Percentiles rank a stretch among this genome's conserved stretches.
Evolutionary conservation across 495 filamentous ascomycete genomes (phyloP).

Genomic region (Acidomyces sp.): DNA sequence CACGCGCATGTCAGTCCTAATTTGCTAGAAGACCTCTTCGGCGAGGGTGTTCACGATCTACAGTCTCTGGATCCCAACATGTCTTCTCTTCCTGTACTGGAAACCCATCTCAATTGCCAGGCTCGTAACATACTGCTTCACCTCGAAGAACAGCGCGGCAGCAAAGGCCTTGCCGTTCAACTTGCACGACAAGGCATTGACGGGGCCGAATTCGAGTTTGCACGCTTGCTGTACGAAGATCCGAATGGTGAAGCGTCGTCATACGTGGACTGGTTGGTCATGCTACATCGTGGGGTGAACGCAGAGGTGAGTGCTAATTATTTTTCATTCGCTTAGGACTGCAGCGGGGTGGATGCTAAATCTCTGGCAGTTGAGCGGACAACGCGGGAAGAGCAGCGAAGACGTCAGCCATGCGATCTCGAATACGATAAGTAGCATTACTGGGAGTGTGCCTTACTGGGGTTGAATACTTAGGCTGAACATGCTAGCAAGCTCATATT

Average conservation of each 20-base stretch:
- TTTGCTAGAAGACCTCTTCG: conserved; percentile 82
- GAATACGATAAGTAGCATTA: conserved; percentile 11
- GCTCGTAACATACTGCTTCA: conserved; percentile 88
- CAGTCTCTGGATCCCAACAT: conserved; percentile 64
- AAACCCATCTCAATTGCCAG: conserved; percentile 91
- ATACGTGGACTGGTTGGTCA: conserved; percentile 97
- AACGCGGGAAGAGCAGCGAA: conserved; percentile 13
- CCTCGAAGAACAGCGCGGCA: conserved; percentile 64
- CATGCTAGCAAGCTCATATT: too few relatives aligned
- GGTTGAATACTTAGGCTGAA: conserved; percentile 2
- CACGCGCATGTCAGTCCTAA: conserved; percentile 65
- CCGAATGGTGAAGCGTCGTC: conserved; percentile 93
- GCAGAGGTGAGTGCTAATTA: conserved; percentile 13
- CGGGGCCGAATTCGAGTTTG: conserved; percentile 94
- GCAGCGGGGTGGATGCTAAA: neutral
- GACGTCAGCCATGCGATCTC: conserved; percentile 8
- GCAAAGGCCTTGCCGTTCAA: conserved; percentile 79
- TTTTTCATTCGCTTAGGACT: neutral
- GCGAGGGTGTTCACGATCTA: conserved; percentile 57
- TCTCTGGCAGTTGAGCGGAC: conserved; percentile 12
- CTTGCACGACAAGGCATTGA: conserved; percentile 86
- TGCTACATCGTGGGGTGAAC: conserved; percentile 54
- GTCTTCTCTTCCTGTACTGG: conserved; percentile 56
- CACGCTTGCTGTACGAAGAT: conserved; percentile 79
- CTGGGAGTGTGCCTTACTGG: conserved; percentile 9